Base-by-base conservation (phyloP, 306 rosid genomes). In the Trichosanthes truncata region DNA sequence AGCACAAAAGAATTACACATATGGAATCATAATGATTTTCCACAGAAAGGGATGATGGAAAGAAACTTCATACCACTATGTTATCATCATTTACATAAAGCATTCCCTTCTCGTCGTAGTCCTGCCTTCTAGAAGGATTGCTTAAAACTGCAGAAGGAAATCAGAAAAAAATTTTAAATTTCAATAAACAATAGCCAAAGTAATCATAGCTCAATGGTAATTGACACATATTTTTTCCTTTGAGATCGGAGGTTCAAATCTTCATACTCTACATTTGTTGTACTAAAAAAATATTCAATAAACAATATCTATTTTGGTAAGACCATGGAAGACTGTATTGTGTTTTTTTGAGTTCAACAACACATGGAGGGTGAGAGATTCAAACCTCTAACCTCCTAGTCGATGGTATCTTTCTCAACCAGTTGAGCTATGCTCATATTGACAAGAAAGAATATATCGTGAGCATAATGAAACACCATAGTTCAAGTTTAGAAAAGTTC, bases 31-130 rank as follows among this genome's bases (percentile, higher is more conserved):
- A 7, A 72, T 46, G 25, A 73, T 25, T 23, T 71, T 71, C 56
- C 33, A 43, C 4, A 48, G 9, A 17, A 72, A 35, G 67, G 57
- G 63, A 56, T 35, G 80, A 82, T 78, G 29, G 51, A 61, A 75
- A 78, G 51, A 56, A 75, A 78, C 93, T 95, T 49, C 21, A 9
- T 90, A 96, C 99, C 51, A 83, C 85, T 84, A 96, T 81, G 77
- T 93, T 87, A 83, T 90, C 93, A 81, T 96, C 99, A 20, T 87
- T 88, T 81, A 87, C 89, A 51, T 85, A 85, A 17, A 79, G 91
- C 98, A 96, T 91, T 85, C 98, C 98, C 26, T 93, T 83, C 81
- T 79, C 75, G 89, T 96, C 98, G 76, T 93, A 93, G 71, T 93
- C 98, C 72, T 78, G 86, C 88, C 98, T 90, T 84, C 86, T 90